Base-by-base conservation (phyloP, 2,329 filamentous ascomycete species). In the Trichoderma oligosporum region DNA sequence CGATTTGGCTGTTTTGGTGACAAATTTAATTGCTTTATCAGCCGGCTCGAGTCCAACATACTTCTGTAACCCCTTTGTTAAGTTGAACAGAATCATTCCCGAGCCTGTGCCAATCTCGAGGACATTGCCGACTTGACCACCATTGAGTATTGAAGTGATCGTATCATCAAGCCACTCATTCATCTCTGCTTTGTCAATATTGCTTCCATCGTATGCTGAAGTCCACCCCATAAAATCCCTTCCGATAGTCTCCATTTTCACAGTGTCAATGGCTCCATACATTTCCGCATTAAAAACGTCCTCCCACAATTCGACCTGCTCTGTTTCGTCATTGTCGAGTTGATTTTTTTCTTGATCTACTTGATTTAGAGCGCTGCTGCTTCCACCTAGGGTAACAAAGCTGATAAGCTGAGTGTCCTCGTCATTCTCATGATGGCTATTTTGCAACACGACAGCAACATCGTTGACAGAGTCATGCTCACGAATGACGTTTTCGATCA, bases 31-130 rank as follows among this genome's bases (percentile, higher is more conserved):
- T 0, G 66, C 68, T 7, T 27, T 45, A 2, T 36, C 6, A 3
- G 68, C 65, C 1, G 66, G 67, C 0, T 71, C 69, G 11, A 71
- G 53, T 0, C 68, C 69, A 7, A 66, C 20, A 14, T 70, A 70
- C 14, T 49, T 64, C 2, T 62, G 14, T 18, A 70, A 7, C 0
- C 60, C 61, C 0, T 56, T 1, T 1, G 16, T 46, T 14, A 71
- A 44, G 18, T 68, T 70, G 58, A 71, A 70, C 0, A 71, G 57
- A 7, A 70, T 65, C 68, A 70, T 71, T 0, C 69, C 69, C 0
- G 63, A 57, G 1, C 68, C 69, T 1, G 68, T 65, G 1, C 69
- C 69, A 0, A 71, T 55, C 42, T 71, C 69, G 0, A 71, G 60
- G 0, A 71, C 63, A n/a, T 62, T 41, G 1, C 58, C 57, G 2